phyloP scores from a whole-genome alignment of 257 asterid species.

The Ajuga chamaepitys region DNA sequence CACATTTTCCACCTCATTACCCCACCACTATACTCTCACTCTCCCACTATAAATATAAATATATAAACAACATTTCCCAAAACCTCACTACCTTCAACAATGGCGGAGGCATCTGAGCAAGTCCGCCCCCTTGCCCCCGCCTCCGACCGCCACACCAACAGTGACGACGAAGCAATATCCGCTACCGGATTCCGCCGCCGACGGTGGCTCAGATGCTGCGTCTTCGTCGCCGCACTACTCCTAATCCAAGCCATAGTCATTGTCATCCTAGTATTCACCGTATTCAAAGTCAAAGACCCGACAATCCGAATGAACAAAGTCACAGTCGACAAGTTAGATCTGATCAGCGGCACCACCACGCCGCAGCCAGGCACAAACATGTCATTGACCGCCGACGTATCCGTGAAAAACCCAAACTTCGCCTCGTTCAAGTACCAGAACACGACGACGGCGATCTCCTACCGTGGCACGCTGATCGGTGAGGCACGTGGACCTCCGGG shows the following conservation, averaged over 20 bases:
- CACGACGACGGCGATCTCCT: conserved; percentile 56
- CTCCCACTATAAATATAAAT: background rate
- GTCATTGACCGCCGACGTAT: conserved; percentile 59
- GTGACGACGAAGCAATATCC: conserved; percentile 37
- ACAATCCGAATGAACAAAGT: conserved; percentile 46
- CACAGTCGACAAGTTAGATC: conserved; percentile 27
- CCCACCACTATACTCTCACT: background rate
- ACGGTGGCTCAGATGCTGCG: conserved; percentile 44
- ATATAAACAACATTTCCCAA: background rate
- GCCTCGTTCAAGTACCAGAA: conserved; percentile 58
- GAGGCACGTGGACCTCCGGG: conserved; percentile 83
- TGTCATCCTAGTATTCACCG: conserved; percentile 55
- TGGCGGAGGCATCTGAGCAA: conserved; percentile 53
- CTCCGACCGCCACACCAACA: conserved; percentile 30
- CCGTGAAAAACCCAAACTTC: conserved; percentile 70
- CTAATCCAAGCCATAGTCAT: conserved; percentile 38
- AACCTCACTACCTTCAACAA: background rate
- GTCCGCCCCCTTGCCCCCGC: conserved; percentile 64
- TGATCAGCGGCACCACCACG: conserved; percentile 23
- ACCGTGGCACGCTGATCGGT: conserved; percentile 51
- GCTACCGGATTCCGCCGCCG: conserved; percentile 16
- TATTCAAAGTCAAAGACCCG: conserved; percentile 58
- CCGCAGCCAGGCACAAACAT: conserved; percentile 65
- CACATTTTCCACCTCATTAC: background rate
- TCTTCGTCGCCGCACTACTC: conserved; percentile 27